A percentile compares a stretch with the other conserved stretches of the same genome.
Evolutionary conservation across 768 basidiomycete species (phyloP).

Genomic region (Amanita polypyramis): DNA sequence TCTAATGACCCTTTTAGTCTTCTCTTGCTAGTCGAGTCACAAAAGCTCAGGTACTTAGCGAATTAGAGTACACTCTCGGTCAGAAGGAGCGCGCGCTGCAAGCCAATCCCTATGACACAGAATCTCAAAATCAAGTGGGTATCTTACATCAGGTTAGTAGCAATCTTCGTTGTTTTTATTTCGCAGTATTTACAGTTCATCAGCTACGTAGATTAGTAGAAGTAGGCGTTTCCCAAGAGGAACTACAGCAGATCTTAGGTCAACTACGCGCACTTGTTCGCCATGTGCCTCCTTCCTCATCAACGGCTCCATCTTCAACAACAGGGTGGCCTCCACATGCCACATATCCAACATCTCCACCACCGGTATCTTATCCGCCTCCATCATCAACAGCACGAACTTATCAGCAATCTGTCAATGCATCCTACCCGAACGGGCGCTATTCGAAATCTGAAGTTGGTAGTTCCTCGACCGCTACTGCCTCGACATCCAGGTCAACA

Average conservation of each 20-base stretch:
- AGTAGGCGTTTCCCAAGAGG: constrained; percentile 69
- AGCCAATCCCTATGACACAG: constrained; percentile 60
- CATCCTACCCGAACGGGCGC: not conserved
- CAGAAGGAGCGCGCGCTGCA: constrained; percentile 72
- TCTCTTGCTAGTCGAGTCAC: constrained; percentile 41
- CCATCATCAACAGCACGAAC: constrained; percentile 12
- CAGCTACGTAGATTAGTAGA: constrained; percentile 68
- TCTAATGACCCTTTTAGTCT: constrained; percentile 3
- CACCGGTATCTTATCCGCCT: constrained; percentile 9
- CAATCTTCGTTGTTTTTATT: not conserved
- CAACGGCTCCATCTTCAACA: constrained; percentile 18
- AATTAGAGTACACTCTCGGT: constrained; percentile 72
- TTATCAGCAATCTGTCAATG: not conserved
- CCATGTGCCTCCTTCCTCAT: constrained; percentile 26
- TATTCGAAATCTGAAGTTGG: constrained; percentile 1
- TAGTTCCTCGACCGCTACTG: constrained; percentile 19
- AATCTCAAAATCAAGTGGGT: constrained; percentile 59
- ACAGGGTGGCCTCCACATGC: constrained; percentile 12
- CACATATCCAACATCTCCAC: not conserved
- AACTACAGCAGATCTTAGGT: constrained; percentile 63
- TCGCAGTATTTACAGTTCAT: constrained; percentile 7
- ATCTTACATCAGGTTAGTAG: constrained; percentile 70
- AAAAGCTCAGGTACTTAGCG: constrained; percentile 71
- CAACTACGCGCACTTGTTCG: constrained; percentile 60
- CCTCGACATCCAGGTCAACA: constrained; percentile 21